Evolutionary conservation across 2,329 filamentous ascomycete genomes (phyloP).

Genomic region (Aspergillus quadrilineatus): DNA sequence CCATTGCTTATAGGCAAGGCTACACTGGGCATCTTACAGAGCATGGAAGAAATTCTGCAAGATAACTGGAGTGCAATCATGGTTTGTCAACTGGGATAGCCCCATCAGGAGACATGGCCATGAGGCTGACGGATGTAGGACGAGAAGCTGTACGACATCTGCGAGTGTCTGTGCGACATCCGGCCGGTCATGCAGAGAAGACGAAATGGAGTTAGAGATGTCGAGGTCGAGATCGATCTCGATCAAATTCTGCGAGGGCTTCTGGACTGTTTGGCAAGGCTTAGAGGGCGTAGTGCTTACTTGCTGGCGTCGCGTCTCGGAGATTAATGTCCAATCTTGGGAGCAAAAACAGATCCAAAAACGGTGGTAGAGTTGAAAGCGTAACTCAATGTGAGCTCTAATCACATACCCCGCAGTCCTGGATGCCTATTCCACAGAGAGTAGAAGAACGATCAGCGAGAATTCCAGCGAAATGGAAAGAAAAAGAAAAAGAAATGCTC

Average conservation of each 20-base stretch:
- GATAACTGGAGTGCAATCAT: background rate
- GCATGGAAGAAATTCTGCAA: background rate
- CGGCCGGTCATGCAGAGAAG: slow-evolving; percentile 1
- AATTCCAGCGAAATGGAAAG: background rate
- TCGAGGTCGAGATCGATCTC: background rate
- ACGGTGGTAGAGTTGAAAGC: background rate
- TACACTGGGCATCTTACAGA: background rate
- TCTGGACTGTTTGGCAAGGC: background rate
- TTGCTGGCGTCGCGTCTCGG: background rate
- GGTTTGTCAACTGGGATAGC: background rate
- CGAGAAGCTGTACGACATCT: slow-evolving; percentile 8
- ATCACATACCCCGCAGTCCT: background rate
- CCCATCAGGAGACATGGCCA: slow-evolving; percentile 1
- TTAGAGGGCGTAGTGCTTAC: background rate
- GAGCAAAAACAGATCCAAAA: background rate
- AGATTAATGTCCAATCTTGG: background rate
- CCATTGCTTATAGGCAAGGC: background rate
- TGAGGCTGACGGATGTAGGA: slow-evolving; percentile 6
- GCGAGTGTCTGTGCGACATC: slow-evolving; percentile 8
- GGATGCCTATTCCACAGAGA: background rate
- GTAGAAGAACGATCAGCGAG: background rate
- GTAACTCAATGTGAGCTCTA: background rate
- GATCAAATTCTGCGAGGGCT: background rate
- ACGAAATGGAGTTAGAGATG: background rate
- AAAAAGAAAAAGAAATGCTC: background rate